A percentile compares a stretch with the other conserved stretches of the same genome.
Conservation (phyloP, 1,284 basidiomycete species). For the Puccinia polysora region DNA sequence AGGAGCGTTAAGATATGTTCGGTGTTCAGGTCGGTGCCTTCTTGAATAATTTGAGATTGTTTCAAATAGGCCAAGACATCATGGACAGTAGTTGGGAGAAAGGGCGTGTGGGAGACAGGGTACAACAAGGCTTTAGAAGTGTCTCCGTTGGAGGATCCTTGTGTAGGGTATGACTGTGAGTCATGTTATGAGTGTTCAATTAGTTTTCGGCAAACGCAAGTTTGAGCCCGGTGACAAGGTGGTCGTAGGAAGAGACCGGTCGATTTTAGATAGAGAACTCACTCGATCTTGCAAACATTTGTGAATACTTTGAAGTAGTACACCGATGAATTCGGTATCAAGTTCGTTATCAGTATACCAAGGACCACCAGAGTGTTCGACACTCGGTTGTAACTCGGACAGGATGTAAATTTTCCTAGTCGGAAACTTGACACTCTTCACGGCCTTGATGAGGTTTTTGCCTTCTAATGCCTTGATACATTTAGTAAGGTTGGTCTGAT, state of each 20-base stretch:
- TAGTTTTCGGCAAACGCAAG: no score
- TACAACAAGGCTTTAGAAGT: slow-evolving; percentile 57
- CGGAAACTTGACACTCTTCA: slow-evolving; percentile 81
- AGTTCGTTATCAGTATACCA: slow-evolving; percentile 95
- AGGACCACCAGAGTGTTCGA: slow-evolving; percentile 82
- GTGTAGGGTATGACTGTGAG: slow-evolving; percentile 48
- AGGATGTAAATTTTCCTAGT: slow-evolving; percentile 94
- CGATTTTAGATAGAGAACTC: slow-evolving; percentile 44
- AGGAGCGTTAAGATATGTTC: slow-evolving; percentile 80
- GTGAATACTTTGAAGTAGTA: slow-evolving; percentile 68
- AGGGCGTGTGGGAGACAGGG: slow-evolving; percentile 66
- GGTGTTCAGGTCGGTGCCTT: slow-evolving; percentile 65
- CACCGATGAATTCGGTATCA: slow-evolving; percentile 82
- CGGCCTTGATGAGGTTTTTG: slow-evolving; percentile 78
- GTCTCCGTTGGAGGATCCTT: background rate
- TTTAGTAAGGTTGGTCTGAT: slow-evolving; percentile 79
- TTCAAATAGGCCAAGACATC: slow-evolving; percentile 67
- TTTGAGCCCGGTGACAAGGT: no score
- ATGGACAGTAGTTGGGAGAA: slow-evolving; percentile 64
- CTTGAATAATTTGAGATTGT: slow-evolving; percentile 68
- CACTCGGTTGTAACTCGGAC: slow-evolving; percentile 75
- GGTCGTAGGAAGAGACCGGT: no score
- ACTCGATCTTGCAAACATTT: slow-evolving; percentile 72
- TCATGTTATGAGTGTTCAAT: no score
- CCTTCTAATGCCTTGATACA: slow-evolving; percentile 77